Base-by-base conservation (phyloP, 139 green algal species). In the Micractinium conductrix region DNA sequence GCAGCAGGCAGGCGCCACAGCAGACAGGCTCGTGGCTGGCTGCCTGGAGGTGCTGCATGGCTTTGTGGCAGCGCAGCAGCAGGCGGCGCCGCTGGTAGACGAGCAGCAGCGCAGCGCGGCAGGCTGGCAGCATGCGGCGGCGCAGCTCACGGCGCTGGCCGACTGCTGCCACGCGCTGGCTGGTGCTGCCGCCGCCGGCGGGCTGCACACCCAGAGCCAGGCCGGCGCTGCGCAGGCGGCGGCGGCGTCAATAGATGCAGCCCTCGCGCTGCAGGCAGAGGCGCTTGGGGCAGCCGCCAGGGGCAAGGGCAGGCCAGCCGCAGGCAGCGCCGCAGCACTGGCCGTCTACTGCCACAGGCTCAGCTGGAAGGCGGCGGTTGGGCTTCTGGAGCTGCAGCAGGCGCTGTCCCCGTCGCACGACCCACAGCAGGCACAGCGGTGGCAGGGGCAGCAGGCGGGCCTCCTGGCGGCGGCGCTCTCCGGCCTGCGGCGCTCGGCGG, bases 341-440 rank as follows among this genome's bases (percentile, higher is more conserved):
- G 73, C 78, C 14, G 78, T 62, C 4, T 74, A 62, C 40, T 75
- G 58, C 62, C 60, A 75, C 17, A 62, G 78, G 17, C 62, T 83
- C 14, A 53, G 62, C 38, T 84, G 74, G 73, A 70, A 50, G 17
- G 74, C 63, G 24, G 70, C 30, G 2, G 21, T 37, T 21, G 40
- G 16, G 19, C 50, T 85, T 28, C 38, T 80, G 69, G 28, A 63
- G 28, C 53, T 80, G 50, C 37, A 26, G 35, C 74, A 58, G 63
- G 30, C 14, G 35, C 45, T 37, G 60, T 10, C 21, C 12, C 28
- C 28, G 76, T 22, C 26, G 79, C 42, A 28, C 1, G 1, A 21
- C 65, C 43, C 16, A 12, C 35, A 44, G 62, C 62, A 38, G 28
- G 62, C 30, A 28, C 50, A 69, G 76, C 38, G 5, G 2, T 82